A percentile compares a stretch with the other conserved stretches of the same genome.
Conservation (phyloP, 2,329 filamentous ascomycete species). For the Purpureocillium lavendulum region DNA sequence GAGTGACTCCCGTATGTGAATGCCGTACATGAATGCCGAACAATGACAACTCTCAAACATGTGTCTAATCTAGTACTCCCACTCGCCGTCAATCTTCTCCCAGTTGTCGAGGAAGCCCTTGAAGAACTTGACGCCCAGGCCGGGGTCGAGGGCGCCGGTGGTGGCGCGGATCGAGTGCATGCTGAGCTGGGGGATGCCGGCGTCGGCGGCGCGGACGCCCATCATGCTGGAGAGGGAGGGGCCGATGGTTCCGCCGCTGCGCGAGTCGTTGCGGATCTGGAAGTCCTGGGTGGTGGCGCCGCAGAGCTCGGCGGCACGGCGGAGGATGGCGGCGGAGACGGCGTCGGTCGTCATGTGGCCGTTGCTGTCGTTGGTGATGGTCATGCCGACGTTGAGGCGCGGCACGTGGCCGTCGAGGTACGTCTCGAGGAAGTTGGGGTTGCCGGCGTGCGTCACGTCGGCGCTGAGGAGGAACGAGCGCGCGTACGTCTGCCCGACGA, state of each 20-base stretch:
- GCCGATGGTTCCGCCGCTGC: conserved; percentile 90
- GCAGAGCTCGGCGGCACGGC: conserved; percentile 66
- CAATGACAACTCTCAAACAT: too few species aligned
- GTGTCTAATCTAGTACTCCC: conserved; percentile 38
- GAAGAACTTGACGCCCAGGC: conserved; percentile 80
- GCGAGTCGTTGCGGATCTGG: conserved; percentile 87
- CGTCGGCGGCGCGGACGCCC: conserved; percentile 77
- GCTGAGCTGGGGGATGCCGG: conserved; percentile 81
- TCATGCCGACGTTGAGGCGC: conserved; percentile 78
- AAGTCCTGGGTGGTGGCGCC: conserved; percentile 73
- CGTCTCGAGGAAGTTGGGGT: conserved; percentile 81
- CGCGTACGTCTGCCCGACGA: conserved; percentile 77
- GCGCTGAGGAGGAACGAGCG: conserved; percentile 88
- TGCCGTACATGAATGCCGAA: too few species aligned
- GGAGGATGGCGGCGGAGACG: conserved; percentile 72
- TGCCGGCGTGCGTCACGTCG: conserved; percentile 88
- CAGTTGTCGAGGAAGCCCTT: conserved; percentile 82
- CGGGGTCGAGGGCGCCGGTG: conserved; percentile 77
- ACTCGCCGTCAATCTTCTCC: conserved; percentile 78
- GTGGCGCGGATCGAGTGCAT: conserved; percentile 94
- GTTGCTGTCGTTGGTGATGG: conserved; percentile 74
- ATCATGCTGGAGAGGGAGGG: conserved; percentile 77
- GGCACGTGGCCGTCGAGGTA: conserved; percentile 85
- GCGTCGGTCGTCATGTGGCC: conserved; percentile 95
- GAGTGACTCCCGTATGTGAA: too few species aligned